These are phyloP conservation scores for Agrocybe praecox DNA, from an alignment of 768 basidiomycete genomes.

Conservation along the genomic window DNA sequence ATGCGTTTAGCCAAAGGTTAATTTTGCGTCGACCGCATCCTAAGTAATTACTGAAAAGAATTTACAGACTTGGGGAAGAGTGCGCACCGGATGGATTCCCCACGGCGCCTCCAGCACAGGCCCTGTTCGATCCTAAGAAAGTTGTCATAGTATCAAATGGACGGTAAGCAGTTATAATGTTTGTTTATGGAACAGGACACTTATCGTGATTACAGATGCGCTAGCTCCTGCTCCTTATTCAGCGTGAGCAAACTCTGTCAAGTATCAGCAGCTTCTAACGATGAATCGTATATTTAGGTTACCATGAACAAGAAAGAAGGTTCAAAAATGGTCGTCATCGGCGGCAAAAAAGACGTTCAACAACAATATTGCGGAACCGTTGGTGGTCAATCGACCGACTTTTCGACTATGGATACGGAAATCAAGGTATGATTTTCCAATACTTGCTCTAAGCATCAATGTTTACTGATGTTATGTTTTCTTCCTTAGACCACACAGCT, in stretches of 20 bases:
- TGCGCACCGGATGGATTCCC: conserved; percentile 31
- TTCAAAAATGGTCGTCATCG: conserved; percentile 55
- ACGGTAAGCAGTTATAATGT: conserved; percentile 23
- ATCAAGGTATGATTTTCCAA: conserved; percentile 42
- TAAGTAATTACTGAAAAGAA: neutral
- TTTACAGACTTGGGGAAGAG: conserved; percentile 46
- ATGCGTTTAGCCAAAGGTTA: conserved; percentile 56
- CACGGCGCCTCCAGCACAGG: conserved; percentile 38
- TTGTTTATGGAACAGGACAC: neutral
- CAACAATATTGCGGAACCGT: conserved; percentile 68
- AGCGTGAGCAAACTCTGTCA: conserved; percentile 34
- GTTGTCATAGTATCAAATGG: conserved; percentile 62
- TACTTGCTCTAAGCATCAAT: neutral
- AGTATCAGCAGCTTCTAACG: neutral
- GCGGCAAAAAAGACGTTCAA: conserved; percentile 48
- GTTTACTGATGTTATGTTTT: neutral
- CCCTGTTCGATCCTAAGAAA: conserved; percentile 53
- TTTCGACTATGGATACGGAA: conserved; percentile 61
- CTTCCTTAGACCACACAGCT: conserved; percentile 45
- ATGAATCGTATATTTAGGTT: conserved; percentile 33
- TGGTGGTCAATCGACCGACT: conserved; percentile 64
- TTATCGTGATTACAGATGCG: conserved; percentile 37
- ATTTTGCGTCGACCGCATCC: neutral
- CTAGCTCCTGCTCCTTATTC: conserved; percentile 51
- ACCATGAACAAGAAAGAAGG: conserved; percentile 64